Conservation (phyloP, 2,329 filamentous ascomycete genomes). For the Fusarium sp. region DNA sequence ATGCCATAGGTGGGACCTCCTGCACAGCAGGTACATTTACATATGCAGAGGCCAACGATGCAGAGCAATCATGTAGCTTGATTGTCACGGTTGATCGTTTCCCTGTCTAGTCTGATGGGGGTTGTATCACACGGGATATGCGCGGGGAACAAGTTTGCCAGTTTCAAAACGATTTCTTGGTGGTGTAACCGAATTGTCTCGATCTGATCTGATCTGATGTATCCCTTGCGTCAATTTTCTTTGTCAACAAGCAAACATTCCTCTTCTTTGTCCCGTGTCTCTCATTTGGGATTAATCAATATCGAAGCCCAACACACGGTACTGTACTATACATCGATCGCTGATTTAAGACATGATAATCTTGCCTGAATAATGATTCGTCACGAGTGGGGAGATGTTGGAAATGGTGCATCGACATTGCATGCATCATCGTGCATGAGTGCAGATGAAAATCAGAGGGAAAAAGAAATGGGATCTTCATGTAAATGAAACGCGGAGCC, state of each 20-base stretch:
- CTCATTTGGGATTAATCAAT: background rate
- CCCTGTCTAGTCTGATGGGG: conserved; percentile 6
- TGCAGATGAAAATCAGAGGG: conserved; percentile 6
- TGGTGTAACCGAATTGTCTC: conserved; percentile 1
- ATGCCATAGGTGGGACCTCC: background rate
- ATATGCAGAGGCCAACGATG: background rate
- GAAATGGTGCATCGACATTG: background rate
- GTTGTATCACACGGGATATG: conserved; percentile 28
- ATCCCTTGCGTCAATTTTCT: conserved; percentile 18
- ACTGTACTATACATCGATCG: too few relatives aligned
- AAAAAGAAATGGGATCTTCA: background rate
- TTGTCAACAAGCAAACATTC: conserved; percentile 25
- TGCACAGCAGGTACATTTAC: background rate
- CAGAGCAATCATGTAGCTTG: conserved; percentile 20
- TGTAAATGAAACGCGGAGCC: conserved; percentile 39
- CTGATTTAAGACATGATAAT: background rate
- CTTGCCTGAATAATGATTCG: background rate
- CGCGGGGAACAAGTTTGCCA: conserved; percentile 12
- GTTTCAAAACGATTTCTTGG: conserved; percentile 3
- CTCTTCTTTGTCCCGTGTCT: conserved; percentile 20
- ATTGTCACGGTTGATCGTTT: conserved; percentile 9
- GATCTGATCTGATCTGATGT: conserved; percentile 33
- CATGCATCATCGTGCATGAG: conserved; percentile 16
- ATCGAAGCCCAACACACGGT: conserved; percentile 7
- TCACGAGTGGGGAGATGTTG: background rate